A percentile compares a stretch with the other conserved stretches of the same genome.
Conservation (phyloP, 345 rosid species). For the Pelargonium nanum region DNA sequence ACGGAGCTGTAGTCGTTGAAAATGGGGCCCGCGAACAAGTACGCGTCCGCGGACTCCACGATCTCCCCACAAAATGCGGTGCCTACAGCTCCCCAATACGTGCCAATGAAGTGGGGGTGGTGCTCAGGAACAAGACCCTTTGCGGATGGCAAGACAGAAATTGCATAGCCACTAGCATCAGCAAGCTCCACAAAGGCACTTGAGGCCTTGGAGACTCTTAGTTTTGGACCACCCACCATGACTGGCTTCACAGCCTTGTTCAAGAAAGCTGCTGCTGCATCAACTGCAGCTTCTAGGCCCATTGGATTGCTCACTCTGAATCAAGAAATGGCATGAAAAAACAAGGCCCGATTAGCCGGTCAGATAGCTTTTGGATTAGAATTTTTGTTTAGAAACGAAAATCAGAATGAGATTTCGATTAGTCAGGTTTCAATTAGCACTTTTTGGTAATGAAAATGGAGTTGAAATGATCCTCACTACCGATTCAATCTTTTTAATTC, state of each 20-base stretch:
- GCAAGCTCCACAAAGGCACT: constrained; percentile 10
- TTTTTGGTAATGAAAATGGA: too few relatives aligned
- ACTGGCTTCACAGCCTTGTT: constrained; percentile 19
- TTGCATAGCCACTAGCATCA: constrained; percentile 11
- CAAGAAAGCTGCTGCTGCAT: constrained; percentile 14
- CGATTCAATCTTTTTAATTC: too few relatives aligned
- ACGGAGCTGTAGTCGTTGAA: constrained; percentile 18
- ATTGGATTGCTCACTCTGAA: constrained; percentile 12
- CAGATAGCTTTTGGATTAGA: too few relatives aligned
- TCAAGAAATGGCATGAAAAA: background rate
- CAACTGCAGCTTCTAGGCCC: constrained; percentile 14
- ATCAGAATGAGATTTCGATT: too few relatives aligned
- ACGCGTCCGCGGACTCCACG: constrained; percentile 17
- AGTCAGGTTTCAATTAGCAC: too few relatives aligned
- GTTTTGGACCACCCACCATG: constrained; percentile 15
- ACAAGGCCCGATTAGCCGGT: too few relatives aligned
- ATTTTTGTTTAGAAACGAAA: too few relatives aligned
- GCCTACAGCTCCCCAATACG: constrained; percentile 19
- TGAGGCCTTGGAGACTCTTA: constrained; percentile 10
- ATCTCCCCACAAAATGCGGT: constrained; percentile 14
- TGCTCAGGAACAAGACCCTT: constrained; percentile 18
- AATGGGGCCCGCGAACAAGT: constrained; percentile 16
- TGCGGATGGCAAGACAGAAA: constrained; percentile 12
- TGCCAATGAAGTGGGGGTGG: constrained; percentile 16
- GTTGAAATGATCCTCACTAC: too few relatives aligned